These are phyloP conservation scores for Symbiodinium pilosum DNA, from an alignment of 73 alveolate genomes.

Conservation along the genomic window DNA sequence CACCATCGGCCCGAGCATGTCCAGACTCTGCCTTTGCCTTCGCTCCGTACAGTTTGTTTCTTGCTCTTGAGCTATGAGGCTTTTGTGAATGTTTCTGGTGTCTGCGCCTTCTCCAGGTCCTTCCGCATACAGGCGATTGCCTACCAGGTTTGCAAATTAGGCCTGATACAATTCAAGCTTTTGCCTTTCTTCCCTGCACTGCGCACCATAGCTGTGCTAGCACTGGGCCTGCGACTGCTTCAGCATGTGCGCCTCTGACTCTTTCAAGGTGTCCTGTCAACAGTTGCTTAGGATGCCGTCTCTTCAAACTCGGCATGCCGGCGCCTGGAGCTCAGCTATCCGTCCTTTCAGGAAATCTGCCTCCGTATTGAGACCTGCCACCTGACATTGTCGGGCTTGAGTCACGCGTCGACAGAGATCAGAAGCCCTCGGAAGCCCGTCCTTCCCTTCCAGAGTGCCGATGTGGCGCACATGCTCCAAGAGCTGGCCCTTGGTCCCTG, in stretches of 20 bases:
- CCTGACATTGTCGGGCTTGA: no score
- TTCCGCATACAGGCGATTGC: constrained; percentile 30
- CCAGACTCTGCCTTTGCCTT: constrained; percentile 66
- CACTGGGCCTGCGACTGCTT: constrained; percentile 73
- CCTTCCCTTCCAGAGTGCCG: constrained; percentile 92
- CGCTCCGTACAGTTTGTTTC: no score
- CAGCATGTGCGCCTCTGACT: constrained; percentile 77
- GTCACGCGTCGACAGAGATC: no score
- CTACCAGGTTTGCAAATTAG: background rate
- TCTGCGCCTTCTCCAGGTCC: constrained; percentile 68
- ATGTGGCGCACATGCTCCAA: constrained; percentile 87
- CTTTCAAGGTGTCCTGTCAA: constrained; percentile 64
- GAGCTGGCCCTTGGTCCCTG: constrained; percentile 64
- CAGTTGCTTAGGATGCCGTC: no score
- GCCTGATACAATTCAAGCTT: no score
- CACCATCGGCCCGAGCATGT: constrained; percentile 62
- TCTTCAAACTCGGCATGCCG: background rate
- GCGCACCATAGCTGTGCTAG: no score
- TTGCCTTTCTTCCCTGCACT: no score
- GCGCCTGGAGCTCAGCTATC: constrained; percentile 77
- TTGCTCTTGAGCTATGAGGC: no score
- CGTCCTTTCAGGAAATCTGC: constrained; percentile 56
- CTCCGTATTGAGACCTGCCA: constrained; percentile 62
- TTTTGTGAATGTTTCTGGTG: no score
- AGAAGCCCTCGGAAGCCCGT: background rate